Base-by-base conservation (phyloP, 2,329 filamentous ascomycete species). In the Parastagonospora nodorum region DNA sequence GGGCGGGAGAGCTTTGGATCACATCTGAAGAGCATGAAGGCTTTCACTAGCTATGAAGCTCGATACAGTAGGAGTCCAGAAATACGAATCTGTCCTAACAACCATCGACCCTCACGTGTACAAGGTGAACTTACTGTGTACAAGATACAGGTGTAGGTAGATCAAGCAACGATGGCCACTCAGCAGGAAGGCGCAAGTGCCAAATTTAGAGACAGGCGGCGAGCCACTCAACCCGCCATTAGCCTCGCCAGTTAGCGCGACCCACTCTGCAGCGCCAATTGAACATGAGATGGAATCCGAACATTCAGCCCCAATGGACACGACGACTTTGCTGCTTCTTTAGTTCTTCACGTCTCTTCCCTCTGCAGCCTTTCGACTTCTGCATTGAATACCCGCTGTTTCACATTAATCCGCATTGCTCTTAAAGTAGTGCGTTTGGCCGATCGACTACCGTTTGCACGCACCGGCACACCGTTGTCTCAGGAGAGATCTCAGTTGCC, bases 401-500 rank as follows among this genome's bases (percentile, higher is more conserved):
- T 15, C 28, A 12, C n/a, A 39, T 37, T 15, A 28, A 33, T 12
- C 46, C n/a, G 42, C 39, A 36, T 27, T 19, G 37, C 9, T 19
- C 27, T 8, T 10, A 16, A 24, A 19, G 15, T 38, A 7, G 8
- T 24, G 9, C 7, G 24, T 45, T 39, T 16, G 24, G 46, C 46
- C 43, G 44, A 35, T 50, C 48, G 44, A 44, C 51, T 33, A 41
- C 41, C 45, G 47, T 48, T 51, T 51, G 16, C 51, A 50, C 50
- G 54, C 63, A 37, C 50, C 48, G 48, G 38, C 42, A 54, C 47
- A 43, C 59, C 48, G 50, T 53, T 61, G 69, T 74, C 64, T 73
- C 71, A 74, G 69, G 69, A 69, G 68, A 50, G 38, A 45, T 57
- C 59, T 58, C 61, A 57, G 50, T 53, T 50, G 61, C 52, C 58